Conservation (phyloP, 78 protist species). For the Dictyostelium capitatum region DNA sequence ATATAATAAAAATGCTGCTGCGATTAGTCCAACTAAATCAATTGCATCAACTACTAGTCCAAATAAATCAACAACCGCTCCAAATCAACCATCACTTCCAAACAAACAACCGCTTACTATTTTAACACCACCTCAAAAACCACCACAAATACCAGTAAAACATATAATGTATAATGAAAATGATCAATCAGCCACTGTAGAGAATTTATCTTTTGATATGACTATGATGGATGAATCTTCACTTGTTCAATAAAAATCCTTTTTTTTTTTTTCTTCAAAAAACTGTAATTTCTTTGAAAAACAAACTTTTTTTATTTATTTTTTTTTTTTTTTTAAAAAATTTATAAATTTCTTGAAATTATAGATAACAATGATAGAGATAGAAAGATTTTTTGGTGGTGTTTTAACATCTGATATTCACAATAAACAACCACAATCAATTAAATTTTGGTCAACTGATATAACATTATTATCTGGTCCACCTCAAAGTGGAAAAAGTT, state of each 20-base stretch:
- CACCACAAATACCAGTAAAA: neutral
- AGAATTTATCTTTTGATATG: too few species aligned
- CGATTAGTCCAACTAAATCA: neutral
- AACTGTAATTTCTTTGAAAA: too few species aligned
- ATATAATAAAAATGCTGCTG: neutral
- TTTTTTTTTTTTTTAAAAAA: too few species aligned
- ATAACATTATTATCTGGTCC: slow-evolving; percentile 40
- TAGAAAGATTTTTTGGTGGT: slow-evolving; percentile 41
- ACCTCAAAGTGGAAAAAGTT: slow-evolving; percentile 14
- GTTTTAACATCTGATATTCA: neutral
- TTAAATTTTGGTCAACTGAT: slow-evolving; percentile 11
- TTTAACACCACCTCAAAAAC: neutral
- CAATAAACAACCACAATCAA: neutral
- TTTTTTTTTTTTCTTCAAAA: too few species aligned
- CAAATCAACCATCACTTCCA: neutral
- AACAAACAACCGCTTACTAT: neutral
- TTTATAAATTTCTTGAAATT: too few species aligned
- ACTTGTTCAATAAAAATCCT: too few species aligned
- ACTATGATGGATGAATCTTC: too few species aligned
- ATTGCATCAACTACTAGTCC: too few species aligned
- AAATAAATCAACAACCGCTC: too few species aligned
- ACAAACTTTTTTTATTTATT: too few species aligned
- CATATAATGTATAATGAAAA: neutral
- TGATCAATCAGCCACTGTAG: too few species aligned
- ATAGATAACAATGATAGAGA: too few species aligned